Conservation (phyloP, 2,329 filamentous ascomycete species). For the Ilyonectria mors-panacis region DNA sequence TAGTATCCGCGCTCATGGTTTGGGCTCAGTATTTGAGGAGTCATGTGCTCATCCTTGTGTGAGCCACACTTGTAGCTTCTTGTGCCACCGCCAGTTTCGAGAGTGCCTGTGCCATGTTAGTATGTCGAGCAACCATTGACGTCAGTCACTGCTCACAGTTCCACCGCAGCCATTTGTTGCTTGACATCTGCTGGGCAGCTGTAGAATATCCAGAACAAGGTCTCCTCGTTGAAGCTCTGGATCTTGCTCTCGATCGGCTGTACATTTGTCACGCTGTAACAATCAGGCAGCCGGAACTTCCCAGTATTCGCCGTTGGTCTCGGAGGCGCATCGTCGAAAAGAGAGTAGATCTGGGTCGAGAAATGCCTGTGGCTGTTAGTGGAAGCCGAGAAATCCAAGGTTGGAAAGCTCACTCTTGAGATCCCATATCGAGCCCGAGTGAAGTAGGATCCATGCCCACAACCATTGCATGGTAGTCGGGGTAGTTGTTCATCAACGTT, state of each 20-base stretch:
- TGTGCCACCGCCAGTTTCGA: slow-evolving; percentile 79
- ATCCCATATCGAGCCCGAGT: slow-evolving; percentile 71
- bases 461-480: slow-evolving; percentile 74
- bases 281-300: slow-evolving; percentile 73
- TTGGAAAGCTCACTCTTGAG: slow-evolving; percentile 67
- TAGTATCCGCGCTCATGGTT: slow-evolving; percentile 77
- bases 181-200: slow-evolving; percentile 74
- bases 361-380: slow-evolving; percentile 61
- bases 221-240: slow-evolving; percentile 77
- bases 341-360: slow-evolving; percentile 72
- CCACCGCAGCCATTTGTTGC: slow-evolving; percentile 74
- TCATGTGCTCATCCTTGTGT: slow-evolving; percentile 78
- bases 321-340: slow-evolving; percentile 73
- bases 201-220: slow-evolving; percentile 79
- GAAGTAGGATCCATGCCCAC: slow-evolving; percentile 71
- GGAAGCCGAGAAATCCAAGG: not conserved
- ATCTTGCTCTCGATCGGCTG: slow-evolving; percentile 77
- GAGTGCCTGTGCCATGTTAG: slow-evolving; percentile 64
- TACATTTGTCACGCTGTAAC: slow-evolving; percentile 77
- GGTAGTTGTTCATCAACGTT: slow-evolving; percentile 75
- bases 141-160: slow-evolving; percentile 65
- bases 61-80: slow-evolving; percentile 76
- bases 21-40: slow-evolving; percentile 71
- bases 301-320: slow-evolving; percentile 66
- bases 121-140: not conserved